These are phyloP conservation scores for Sporothrix mexicana DNA, from an alignment of 2,329 filamentous ascomycete genomes.

Conservation along the genomic window DNA sequence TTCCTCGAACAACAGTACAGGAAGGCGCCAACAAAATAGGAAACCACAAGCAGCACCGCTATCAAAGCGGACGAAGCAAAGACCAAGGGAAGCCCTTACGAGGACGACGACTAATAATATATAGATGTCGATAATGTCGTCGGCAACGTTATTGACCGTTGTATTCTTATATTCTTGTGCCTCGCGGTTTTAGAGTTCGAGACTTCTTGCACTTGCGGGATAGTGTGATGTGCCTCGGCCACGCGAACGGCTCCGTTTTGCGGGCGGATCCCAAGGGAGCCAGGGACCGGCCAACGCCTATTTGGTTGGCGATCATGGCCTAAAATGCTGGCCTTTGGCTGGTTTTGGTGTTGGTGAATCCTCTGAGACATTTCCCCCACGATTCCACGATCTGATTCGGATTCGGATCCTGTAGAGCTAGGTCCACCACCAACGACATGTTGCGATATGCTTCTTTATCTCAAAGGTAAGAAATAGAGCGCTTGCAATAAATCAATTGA, in stretches of 20 bases:
- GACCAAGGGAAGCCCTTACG: background rate
- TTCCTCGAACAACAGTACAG: background rate
- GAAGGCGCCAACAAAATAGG: background rate
- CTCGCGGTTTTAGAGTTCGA: too few relatives aligned
- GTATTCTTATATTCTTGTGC: too few relatives aligned
- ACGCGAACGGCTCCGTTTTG: slow-evolving; percentile 15
- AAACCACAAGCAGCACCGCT: background rate
- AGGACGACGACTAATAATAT: background rate
- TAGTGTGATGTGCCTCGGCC: background rate
- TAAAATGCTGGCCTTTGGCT: too few relatives aligned
- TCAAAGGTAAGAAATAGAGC: background rate
- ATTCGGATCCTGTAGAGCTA: background rate
- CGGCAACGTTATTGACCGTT: too few relatives aligned
- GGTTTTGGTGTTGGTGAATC: slow-evolving; percentile 14
- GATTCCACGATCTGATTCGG: too few relatives aligned
- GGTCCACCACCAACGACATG: background rate
- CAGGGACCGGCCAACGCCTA: background rate
- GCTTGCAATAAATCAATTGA: too few relatives aligned
- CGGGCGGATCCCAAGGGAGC: background rate
- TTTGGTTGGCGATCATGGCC: background rate
- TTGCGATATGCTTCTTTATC: background rate
- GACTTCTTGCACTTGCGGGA: background rate
- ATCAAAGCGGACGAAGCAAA: background rate
- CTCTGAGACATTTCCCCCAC: background rate
- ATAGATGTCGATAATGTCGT: background rate